phyloP scores from a whole-genome alignment of 208 protist genomes.

The Strigomonas galati region DNA sequence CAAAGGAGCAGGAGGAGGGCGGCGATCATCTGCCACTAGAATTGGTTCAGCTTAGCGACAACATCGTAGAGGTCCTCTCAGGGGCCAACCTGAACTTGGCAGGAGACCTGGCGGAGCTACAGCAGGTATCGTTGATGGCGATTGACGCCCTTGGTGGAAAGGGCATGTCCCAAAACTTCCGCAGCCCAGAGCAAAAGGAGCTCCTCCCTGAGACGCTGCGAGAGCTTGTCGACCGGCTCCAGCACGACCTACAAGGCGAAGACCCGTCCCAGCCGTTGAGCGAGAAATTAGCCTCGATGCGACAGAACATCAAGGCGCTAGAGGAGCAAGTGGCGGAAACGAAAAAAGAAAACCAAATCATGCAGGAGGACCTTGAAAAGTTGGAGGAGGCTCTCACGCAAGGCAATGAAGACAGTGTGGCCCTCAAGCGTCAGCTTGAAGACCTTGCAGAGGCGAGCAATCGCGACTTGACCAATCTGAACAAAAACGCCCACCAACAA shows the following conservation, averaged over 20 bases:
- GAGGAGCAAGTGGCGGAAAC: conserved; percentile 9
- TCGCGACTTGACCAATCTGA: not conserved
- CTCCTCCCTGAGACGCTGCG: not conserved
- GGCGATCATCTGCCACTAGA: conserved; percentile 15
- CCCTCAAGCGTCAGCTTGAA: conserved; percentile 4
- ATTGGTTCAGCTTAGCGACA: conserved; percentile 15
- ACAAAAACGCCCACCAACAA: conserved; percentile 9
- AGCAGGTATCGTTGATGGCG: conserved; percentile 4
- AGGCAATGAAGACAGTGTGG: conserved; percentile 2
- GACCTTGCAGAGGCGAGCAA: not conserved
- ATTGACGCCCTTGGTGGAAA: not conserved
- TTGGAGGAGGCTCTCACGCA: not conserved
- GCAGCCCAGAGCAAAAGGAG: not conserved
- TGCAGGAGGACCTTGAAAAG: conserved; percentile 16
- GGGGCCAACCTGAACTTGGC: conserved; percentile 19
- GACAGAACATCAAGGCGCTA: conserved; percentile 12
- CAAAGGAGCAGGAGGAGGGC: conserved; percentile 13
- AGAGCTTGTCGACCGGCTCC: not conserved
- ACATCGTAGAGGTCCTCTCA: conserved; percentile 1
- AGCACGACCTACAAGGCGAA: not conserved
- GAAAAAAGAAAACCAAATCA: not conserved
- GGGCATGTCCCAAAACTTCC: not conserved
- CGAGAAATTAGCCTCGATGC: conserved; percentile 16
- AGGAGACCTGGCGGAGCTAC: conserved; percentile 24
- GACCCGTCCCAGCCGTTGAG: conserved; percentile 5